Base-by-base conservation (phyloP, 1,139 yeast species). In the Debaryomycetaceae sp. region DNA sequence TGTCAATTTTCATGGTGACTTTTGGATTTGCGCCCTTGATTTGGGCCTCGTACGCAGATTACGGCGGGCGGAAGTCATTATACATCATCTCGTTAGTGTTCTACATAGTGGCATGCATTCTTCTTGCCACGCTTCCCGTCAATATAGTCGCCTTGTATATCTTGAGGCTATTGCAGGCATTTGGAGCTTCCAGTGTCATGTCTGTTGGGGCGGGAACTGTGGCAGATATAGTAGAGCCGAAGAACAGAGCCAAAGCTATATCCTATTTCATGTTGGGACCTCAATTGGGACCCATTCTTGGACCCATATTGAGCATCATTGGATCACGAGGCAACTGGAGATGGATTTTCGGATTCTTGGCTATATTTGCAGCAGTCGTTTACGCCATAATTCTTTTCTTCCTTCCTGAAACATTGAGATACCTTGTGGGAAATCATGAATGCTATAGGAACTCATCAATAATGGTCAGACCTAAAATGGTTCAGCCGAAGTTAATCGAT, bases 201-300 rank as follows among this genome's bases (percentile, higher is more conserved):
- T 71, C 83, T 7, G 69, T 79, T 36, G 85, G 85, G 1, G 79
- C 81, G 5, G 84, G 83, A 2, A 76, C 81, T 0, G 73, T 80
- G 8, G 72, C 81, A 5, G 85, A 80, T 57, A 60, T 78, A 6
- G 62, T 70, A 5, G 72, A 72, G 27, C 81, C 82, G 3, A 68
- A 65, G 44, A 50, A 66, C 39, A 62, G 85, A 50, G 85, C 76
- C 0, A 75, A 68, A 44, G 75, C 75, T 1, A 75, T 80, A 24
- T 75, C 82, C 0, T 69, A 73, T 45, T 79, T 78, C 46, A 78
- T 80, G 82, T 53, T 79, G 55, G 85, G 85, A 0, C 85, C 85
- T 0, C 83, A 79, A 49, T 52, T 78, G 47, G 85, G 85, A 0
- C 85, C 85, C 1, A 66, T 80, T 3, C 40, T 80, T 11, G 85